Base-by-base conservation (phyloP, 495 filamentous ascomycete genomes). In the Hypoxylon cercidicola region DNA sequence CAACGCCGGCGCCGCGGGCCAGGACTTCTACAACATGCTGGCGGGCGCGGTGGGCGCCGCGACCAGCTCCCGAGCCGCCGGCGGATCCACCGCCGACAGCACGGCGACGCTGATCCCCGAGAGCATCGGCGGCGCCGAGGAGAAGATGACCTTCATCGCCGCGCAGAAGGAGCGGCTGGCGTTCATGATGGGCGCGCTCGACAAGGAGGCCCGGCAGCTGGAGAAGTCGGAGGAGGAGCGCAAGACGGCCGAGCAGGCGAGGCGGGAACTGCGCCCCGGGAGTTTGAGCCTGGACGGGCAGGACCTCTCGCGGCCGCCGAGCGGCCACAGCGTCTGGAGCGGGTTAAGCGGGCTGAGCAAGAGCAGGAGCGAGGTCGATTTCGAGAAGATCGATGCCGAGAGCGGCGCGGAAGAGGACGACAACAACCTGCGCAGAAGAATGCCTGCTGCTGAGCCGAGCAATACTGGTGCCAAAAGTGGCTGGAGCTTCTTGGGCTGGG, bases 371-470 rank as follows among this genome's bases (percentile, higher is more conserved):
- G 90, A 92, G 64, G 83, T 82, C 34, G 92, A 93, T 60, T 97
- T 97, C 72, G 90, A 94, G 69, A 88, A 89, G 69, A 88, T 97
- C 62, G 88, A 92, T 35, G 81, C 82, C n/a, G 89, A 90, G 55
- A 89, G 89, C 65, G 81, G 82, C 1, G 80, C 75, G 32, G 84
- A 83, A 39, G 82, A 79, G 43, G 72, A 80, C 12, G 73, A 74
- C 13, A 55, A 60, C 43, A 75, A 61, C 69, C 69, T 72, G 55
- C 72, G 70, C 43, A 62, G 73, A 48, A 64, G 71, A 50, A 62
- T 23, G 0, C 8, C 56, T 19, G 39, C 28, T 7, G 66, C 58
- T 13, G 69, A 62, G 11, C 40, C 45, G 40, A 50, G 50, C 10
- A 41, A 55, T 16, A 37, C 47, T 41, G 50, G 55, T 48, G 61